phyloP scores from a whole-genome alignment of 2,329 filamentous ascomycete species.

The Rhinocladiella mackenziei region DNA sequence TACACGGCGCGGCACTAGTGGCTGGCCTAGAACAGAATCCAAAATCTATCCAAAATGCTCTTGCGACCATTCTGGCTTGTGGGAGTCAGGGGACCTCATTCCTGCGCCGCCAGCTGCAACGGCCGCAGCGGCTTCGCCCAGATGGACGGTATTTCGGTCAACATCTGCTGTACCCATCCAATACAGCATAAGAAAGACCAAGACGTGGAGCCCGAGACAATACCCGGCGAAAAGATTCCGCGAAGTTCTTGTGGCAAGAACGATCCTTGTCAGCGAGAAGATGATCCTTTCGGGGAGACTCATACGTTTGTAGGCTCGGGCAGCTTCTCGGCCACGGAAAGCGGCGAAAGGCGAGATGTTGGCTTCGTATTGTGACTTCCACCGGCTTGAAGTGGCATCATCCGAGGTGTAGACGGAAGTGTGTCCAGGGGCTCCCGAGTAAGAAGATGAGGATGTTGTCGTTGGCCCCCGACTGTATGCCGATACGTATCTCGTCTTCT shows the following conservation, averaged over 20 bases:
- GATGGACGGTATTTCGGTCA: conserved; percentile 57
- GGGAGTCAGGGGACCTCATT: conserved; percentile 7
- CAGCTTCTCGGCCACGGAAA: conserved; percentile 88
- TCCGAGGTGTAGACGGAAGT: conserved; percentile 63
- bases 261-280: conserved; percentile 84
- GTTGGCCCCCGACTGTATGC: conserved; percentile 75
- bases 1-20: not conserved
- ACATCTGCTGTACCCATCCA: conserved; percentile 69
- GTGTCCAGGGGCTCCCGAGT: conserved; percentile 58
- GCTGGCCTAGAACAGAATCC: not conserved
- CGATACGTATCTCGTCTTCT: conserved; percentile 95
- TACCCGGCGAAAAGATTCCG: conserved; percentile 92
- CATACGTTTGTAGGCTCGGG: conserved; percentile 88
- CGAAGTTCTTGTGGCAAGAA: conserved; percentile 83
- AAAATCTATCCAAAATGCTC: conserved; percentile 49
- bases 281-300: conserved; percentile 84
- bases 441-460: conserved; percentile 58
- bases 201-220: conserved; percentile 78
- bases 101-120: conserved; percentile 29
- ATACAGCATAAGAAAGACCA: conserved; percentile 84
- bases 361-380: conserved; percentile 87
- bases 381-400: conserved; percentile 71
- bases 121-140: conserved; percentile 48
- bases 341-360: conserved; percentile 94
- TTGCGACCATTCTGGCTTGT: conserved; percentile 59